These are phyloP conservation scores for Cladobotryum protrusum DNA, from an alignment of 2,329 filamentous ascomycete genomes.

Conservation along the genomic window DNA sequence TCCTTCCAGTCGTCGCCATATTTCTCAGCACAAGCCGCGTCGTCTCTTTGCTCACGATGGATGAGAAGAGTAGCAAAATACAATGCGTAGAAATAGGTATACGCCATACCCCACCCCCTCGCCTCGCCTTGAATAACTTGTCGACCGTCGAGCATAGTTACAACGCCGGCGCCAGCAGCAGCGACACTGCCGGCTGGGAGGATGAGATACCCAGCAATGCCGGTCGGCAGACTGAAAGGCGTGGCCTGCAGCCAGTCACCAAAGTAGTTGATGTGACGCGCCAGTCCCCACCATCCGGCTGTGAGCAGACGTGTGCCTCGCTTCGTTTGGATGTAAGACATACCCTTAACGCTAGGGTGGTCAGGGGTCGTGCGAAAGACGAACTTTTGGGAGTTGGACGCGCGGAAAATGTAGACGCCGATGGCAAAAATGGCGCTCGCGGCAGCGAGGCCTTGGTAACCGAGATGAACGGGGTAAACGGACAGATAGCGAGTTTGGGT, in stretches of 20 bases:
- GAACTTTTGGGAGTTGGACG: conserved; percentile 86
- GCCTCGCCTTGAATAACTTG: conserved; percentile 64
- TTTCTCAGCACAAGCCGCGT: conserved; percentile 79
- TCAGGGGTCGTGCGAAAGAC: conserved; percentile 80
- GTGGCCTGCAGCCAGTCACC: conserved; percentile 89
- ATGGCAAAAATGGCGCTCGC: conserved; percentile 59
- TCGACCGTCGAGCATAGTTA: conserved; percentile 50
- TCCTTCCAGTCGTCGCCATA: conserved; percentile 85
- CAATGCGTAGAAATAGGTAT: conserved; percentile 86
- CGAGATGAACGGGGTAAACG: conserved; percentile 69
- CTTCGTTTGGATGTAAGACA: conserved; percentile 78
- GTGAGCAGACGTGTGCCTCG: conserved; percentile 71
- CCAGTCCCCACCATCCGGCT: conserved; percentile 84
- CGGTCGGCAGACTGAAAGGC: conserved; percentile 79
- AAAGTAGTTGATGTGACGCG: conserved; percentile 88
- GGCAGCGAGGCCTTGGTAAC: conserved; percentile 53
- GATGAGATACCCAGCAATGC: conserved; percentile 71
- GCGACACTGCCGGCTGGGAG: conserved; percentile 41
- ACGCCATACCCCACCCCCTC: conserved; percentile 72
- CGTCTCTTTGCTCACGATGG: conserved; percentile 77
- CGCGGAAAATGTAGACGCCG: conserved; percentile 81
- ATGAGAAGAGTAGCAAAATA: conserved; percentile 82
- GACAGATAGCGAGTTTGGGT: conserved; percentile 77
- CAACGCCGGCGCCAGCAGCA: conserved; percentile 36
- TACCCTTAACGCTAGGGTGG: conserved; percentile 66